Evolutionary conservation across 139 green algal species (phyloP).

Genomic region (Chloropicon primus): DNA sequence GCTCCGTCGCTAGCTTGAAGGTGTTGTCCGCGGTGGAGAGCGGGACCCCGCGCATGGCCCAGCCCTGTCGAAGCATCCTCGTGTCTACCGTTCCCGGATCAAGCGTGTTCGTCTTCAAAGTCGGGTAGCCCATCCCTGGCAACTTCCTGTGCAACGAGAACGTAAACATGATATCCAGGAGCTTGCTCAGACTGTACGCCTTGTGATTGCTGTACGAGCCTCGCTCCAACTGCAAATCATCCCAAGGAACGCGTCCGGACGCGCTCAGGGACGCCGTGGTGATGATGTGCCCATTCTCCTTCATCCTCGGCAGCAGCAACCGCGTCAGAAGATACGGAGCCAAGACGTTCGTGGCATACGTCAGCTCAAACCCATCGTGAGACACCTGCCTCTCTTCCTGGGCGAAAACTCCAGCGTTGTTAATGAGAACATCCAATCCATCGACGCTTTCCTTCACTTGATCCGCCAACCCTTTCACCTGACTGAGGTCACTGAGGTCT

Average conservation of each 20-base stretch:
- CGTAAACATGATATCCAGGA: not conserved
- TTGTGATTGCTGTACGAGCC: not conserved
- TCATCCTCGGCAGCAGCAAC: conserved; percentile 31
- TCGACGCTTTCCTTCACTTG: not conserved
- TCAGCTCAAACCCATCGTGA: conserved; percentile 37
- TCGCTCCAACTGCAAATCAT: not conserved
- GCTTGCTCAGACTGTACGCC: not conserved
- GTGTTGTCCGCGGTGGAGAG: not conserved
- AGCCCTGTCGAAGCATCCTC: not conserved
- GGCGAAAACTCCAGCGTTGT: not conserved
- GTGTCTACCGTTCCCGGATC: not conserved
- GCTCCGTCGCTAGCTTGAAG: not conserved
- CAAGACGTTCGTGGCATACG: conserved; percentile 53
- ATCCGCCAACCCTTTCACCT: not conserved
- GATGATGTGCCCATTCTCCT: not conserved
- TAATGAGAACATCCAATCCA: not conserved
- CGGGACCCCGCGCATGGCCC: not conserved
- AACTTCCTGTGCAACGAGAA: not conserved
- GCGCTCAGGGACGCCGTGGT: not conserved
- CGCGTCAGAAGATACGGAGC: conserved; percentile 36
- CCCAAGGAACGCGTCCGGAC: not conserved
- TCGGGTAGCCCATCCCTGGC: not conserved
- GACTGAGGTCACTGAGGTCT: not conserved
- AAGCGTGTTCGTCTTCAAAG: not conserved
- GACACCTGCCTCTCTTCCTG: conserved; percentile 22